These are phyloP conservation scores for Metarhizium guizhouense DNA, from an alignment of 2,329 filamentous ascomycete genomes.

Conservation along the genomic window DNA sequence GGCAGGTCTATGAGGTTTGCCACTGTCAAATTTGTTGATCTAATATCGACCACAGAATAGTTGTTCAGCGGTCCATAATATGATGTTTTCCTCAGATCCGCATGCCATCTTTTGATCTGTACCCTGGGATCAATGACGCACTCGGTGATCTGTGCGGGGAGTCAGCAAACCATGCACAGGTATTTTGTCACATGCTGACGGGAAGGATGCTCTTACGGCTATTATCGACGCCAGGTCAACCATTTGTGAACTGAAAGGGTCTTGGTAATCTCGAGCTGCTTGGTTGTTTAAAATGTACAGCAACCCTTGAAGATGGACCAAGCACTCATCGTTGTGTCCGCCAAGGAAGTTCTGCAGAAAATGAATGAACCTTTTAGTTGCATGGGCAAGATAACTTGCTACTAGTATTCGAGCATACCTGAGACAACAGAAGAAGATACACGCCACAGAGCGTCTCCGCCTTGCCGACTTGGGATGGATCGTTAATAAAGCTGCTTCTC, in stretches of 20 bases:
- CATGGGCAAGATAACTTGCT: neutral
- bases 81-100: constrained; percentile 2
- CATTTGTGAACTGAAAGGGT: constrained; percentile 3
- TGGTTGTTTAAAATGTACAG: constrained; percentile 3
- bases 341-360: constrained; percentile 1
- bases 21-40: constrained; percentile 5
- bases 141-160: constrained; percentile 1
- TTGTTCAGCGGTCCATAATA: constrained; percentile 5
- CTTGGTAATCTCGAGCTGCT: neutral
- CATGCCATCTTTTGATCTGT: constrained; percentile 1
- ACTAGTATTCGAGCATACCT: neutral
- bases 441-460: constrained; percentile 27
- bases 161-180: neutral
- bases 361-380: neutral
- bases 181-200: neutral
- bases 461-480: constrained; percentile 17
- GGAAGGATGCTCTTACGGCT: neutral
- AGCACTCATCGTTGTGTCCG: constrained; percentile 1
- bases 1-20: constrained; percentile 5
- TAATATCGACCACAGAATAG: constrained; percentile 7
- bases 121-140: constrained; percentile 5
- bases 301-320: constrained; percentile 5
- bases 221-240: constrained; percentile 4
- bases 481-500: constrained; percentile 16
- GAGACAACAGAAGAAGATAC: constrained; percentile 26